A percentile compares a stretch with the other conserved stretches of the same genome.
phyloP scores from a whole-genome alignment of 805 yeast species.

The Saturnispora sanitii region DNA sequence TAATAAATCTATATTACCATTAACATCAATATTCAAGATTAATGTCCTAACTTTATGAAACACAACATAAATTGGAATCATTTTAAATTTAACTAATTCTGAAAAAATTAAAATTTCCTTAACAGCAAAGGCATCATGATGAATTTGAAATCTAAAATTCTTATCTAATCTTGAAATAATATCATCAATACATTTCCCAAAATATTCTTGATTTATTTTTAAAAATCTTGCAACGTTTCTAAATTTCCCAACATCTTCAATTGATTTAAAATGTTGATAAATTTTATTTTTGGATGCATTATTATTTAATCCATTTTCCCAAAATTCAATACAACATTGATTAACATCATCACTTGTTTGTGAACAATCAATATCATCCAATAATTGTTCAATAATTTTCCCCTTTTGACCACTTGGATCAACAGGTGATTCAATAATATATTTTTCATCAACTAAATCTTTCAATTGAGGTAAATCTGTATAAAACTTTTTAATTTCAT shows the following conservation, averaged over 20 bases:
- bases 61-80: slow-evolving; percentile 59
- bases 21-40: slow-evolving; percentile 39
- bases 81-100: slow-evolving; percentile 67
- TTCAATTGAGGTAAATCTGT: slow-evolving; percentile 39
- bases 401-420: slow-evolving; percentile 8
- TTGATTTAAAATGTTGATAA: slow-evolving; percentile 42
- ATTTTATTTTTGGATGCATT: slow-evolving; percentile 64
- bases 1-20: slow-evolving; percentile 59
- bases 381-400: slow-evolving; percentile 4
- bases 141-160: slow-evolving; percentile 52
- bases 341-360: slow-evolving; percentile 42
- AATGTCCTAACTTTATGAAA: slow-evolving; percentile 64
- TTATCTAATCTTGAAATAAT: slow-evolving; percentile 46
- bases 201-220: slow-evolving; percentile 41
- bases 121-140: slow-evolving; percentile 41
- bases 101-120: slow-evolving; percentile 52
- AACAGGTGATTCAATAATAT: slow-evolving; percentile 10
- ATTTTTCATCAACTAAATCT: slow-evolving; percentile 25
- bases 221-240: slow-evolving; percentile 57
- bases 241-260: slow-evolving; percentile 35
- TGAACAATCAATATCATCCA: slow-evolving; percentile 26
- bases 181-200: slow-evolving; percentile 43
- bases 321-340: slow-evolving; percentile 36
- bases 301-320: slow-evolving; percentile 46
- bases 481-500: slow-evolving; percentile 57